phyloP scores from a whole-genome alignment of 768 basidiomycete genomes.

The Rhizopogon roseolus region DNA sequence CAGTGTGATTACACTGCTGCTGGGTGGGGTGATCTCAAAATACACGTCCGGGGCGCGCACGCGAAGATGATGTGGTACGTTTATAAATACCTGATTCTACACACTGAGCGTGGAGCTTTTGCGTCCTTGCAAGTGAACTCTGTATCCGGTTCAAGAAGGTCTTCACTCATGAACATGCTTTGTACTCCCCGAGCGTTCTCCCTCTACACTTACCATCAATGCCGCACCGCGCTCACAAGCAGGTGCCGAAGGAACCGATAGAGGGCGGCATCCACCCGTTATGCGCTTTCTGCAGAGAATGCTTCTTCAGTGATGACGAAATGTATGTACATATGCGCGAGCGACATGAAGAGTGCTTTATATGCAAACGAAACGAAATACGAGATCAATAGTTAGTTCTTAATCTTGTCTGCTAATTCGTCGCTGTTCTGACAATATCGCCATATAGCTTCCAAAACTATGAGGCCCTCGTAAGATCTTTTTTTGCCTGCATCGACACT shows the following conservation, averaged over 20 bases:
- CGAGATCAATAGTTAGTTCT: constrained; percentile 79
- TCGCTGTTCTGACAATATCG: not conserved
- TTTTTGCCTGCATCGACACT: constrained; percentile 1
- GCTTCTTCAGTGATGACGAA: constrained; percentile 91
- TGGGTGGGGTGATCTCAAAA: constrained; percentile 87
- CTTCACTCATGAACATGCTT: constrained; percentile 89
- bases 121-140: constrained; percentile 52
- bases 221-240: constrained; percentile 35
- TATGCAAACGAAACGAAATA: constrained; percentile 82
- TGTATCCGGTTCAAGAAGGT: constrained; percentile 91
- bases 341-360: constrained; percentile 92
- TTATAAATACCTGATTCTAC: not conserved
- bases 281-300: constrained; percentile 89
- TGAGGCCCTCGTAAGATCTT: constrained; percentile 56
- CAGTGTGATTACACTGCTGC: constrained; percentile 80
- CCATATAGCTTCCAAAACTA: constrained; percentile 70
- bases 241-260: constrained; percentile 45
- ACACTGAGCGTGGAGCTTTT: not conserved
- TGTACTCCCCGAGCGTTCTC: constrained; percentile 68
- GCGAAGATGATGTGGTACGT: constrained; percentile 74
- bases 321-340: constrained; percentile 92
- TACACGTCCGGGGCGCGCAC: constrained; percentile 76
- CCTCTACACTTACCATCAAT: constrained; percentile 76
- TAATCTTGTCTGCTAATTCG: not conserved
- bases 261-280: constrained; percentile 75